These are phyloP conservation scores for Heracleum sosnowskyi DNA, from an alignment of 129 eudicot genomes.

Conservation along the genomic window DNA sequence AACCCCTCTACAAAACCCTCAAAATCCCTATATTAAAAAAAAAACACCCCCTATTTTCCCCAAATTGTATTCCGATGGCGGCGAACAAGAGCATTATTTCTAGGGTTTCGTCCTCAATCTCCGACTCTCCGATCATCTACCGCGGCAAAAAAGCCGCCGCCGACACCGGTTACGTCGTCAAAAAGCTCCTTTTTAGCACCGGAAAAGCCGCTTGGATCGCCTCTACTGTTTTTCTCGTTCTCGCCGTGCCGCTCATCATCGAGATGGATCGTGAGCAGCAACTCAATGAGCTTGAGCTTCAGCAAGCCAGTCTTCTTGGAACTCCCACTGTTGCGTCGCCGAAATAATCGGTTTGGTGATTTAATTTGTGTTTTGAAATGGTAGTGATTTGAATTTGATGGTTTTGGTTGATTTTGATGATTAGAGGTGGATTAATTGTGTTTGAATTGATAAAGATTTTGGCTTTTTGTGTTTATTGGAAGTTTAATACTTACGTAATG, in stretches of 20 bases:
- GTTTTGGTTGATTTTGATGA: too few species aligned
- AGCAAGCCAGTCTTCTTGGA: slow-evolving; percentile 65
- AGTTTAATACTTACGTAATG: too few species aligned
- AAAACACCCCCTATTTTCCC: background rate
- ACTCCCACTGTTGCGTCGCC: slow-evolving; percentile 22
- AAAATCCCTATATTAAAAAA: background rate
- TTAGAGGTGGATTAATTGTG: too few species aligned
- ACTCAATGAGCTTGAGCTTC: slow-evolving; percentile 57
- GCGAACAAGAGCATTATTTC: slow-evolving; percentile 18
- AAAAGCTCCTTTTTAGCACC: slow-evolving; percentile 58
- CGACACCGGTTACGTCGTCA: slow-evolving; percentile 53
- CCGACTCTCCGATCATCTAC: slow-evolving; percentile 49
- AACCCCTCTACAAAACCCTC: too few species aligned
- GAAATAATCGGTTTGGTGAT: slow-evolving; percentile 13
- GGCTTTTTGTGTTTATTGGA: too few species aligned
- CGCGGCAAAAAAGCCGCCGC: slow-evolving; percentile 47
- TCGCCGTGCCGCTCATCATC: slow-evolving; percentile 57
- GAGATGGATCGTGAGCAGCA: slow-evolving; percentile 72
- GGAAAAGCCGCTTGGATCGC: slow-evolving; percentile 87
- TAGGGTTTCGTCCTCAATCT: slow-evolving; percentile 34
- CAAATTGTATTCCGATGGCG: background rate
- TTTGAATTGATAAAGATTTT: too few species aligned
- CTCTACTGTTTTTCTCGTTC: slow-evolving; percentile 58
- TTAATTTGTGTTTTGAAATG: background rate
- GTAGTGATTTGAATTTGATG: background rate